Conservation (phyloP, 768 basidiomycete genomes). For the Floccularia luteovirens region DNA sequence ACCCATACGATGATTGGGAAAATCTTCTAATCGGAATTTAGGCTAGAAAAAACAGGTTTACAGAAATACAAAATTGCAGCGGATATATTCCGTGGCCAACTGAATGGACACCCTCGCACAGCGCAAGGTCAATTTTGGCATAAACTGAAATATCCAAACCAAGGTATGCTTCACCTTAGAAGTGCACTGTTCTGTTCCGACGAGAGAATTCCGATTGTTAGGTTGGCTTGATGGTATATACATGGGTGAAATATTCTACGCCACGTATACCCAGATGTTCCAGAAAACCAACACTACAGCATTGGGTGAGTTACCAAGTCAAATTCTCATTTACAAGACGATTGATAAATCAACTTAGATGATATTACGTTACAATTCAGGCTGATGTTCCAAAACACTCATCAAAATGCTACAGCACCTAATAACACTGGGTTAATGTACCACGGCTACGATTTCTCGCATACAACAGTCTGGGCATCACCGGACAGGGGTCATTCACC, state of each 20-base stretch:
- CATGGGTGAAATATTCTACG: conserved; percentile 39
- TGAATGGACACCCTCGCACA: conserved; percentile 34
- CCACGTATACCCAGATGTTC: conserved; percentile 27
- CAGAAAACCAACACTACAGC: conserved; percentile 27
- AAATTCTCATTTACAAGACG: too few relatives aligned
- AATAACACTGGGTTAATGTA: conserved; percentile 36
- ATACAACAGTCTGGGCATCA: conserved; percentile 34
- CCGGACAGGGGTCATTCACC: conserved; percentile 37
- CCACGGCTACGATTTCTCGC: conserved; percentile 42
- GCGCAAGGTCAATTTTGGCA: conserved; percentile 41
- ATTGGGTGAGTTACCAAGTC: conserved; percentile 20
- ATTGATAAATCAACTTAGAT: conserved; percentile 10
- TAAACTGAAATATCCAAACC: conserved; percentile 31
- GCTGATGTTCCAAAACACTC: conserved; percentile 35
- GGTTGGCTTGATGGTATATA: conserved; percentile 40
- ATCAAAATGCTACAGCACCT: conserved; percentile 26
- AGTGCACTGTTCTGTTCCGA: background rate
- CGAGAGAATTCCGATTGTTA: conserved; percentile 6
- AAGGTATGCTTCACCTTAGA: conserved; percentile 18
- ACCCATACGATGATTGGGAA: background rate
- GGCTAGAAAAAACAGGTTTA: conserved; percentile 23
- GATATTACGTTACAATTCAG: conserved; percentile 33
- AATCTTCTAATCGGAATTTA: conserved; percentile 6
- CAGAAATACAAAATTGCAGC: conserved; percentile 34
- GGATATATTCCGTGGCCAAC: conserved; percentile 27